A percentile compares a stretch with the other conserved stretches of the same genome.
Evolutionary conservation across 495 filamentous ascomycete genomes (phyloP).

Genomic region (Choiromyces venosus): DNA sequence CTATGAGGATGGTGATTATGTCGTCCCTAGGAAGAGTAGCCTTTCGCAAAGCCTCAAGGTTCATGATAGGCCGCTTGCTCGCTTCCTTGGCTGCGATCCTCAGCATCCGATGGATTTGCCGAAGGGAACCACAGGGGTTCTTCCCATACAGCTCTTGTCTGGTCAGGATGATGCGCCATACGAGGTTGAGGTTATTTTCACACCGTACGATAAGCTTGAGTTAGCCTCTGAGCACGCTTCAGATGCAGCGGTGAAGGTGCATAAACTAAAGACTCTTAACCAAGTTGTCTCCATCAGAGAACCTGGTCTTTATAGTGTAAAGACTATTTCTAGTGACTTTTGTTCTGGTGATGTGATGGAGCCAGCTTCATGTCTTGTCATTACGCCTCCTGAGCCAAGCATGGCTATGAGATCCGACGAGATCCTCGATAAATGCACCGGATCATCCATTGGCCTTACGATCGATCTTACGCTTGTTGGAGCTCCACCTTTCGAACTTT

Average conservation of each 20-base stretch:
- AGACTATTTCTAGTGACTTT: constrained; percentile 66
- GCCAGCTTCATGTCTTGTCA: constrained; percentile 80
- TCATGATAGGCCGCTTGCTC: constrained; percentile 72
- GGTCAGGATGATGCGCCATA: constrained; percentile 55
- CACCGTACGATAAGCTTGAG: constrained; percentile 58
- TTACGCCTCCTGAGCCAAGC: constrained; percentile 84
- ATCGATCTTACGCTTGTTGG: constrained; percentile 84
- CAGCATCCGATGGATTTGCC: constrained; percentile 75
- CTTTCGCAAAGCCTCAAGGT: constrained; percentile 75
- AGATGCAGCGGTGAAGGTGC: constrained; percentile 51
- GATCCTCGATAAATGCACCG: constrained; percentile 88
- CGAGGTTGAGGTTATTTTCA: constrained; percentile 62
- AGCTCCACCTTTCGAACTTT: constrained; percentile 77
- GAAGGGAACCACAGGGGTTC: constrained; percentile 59
- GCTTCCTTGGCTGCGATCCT: constrained; percentile 67
- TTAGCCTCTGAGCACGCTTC: constrained; percentile 59
- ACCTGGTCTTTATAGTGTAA: constrained; percentile 78
- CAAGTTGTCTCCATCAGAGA: constrained; percentile 59
- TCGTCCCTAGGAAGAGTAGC: constrained; percentile 53
- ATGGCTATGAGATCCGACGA: constrained; percentile 66
- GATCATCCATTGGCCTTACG: constrained; percentile 79
- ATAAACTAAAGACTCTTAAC: constrained; percentile 49
- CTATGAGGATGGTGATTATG: constrained; percentile 59
- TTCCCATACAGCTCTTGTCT: constrained; percentile 68
- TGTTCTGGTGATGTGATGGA: constrained; percentile 86